Evolutionary conservation across 108 stramenopile genomes (phyloP).

Genomic region (Pseudonitzschia pungens): DNA sequence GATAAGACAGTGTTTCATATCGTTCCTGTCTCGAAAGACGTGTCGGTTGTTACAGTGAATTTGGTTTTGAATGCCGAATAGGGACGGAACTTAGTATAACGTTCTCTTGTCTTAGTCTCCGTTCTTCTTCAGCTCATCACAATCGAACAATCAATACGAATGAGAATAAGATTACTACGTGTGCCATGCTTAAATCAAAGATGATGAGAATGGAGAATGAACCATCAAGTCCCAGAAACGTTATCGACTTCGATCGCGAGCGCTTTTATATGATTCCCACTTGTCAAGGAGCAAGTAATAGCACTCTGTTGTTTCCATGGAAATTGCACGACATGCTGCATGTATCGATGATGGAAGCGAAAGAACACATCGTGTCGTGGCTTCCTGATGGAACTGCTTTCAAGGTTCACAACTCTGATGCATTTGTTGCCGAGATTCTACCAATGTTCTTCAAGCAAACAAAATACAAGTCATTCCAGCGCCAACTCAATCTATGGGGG

Average conservation of each 20-base stretch:
- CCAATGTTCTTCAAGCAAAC: conserved; percentile 36
- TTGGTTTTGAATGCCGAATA: no score
- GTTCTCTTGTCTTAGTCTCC: no score
- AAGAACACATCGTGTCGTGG: conserved; percentile 29
- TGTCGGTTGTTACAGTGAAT: no score
- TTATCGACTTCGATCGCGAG: neutral
- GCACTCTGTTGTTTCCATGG: conserved; percentile 27
- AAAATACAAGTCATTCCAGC: conserved; percentile 41
- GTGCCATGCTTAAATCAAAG: neutral
- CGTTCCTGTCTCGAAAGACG: no score
- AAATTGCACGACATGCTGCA: conserved; percentile 24
- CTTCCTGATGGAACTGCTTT: conserved; percentile 31
- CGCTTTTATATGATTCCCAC: neutral
- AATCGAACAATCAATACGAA: no score
- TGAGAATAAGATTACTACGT: no score
- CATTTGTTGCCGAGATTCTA: conserved; percentile 23
- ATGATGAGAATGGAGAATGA: neutral
- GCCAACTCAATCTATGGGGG: conserved; percentile 68
- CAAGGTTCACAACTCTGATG: conserved; percentile 26
- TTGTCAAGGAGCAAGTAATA: conserved; percentile 12
- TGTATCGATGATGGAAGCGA: neutral
- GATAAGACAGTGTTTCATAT: no score
- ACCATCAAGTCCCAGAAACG: conserved; percentile 4
- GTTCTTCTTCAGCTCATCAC: no score
- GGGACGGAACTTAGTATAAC: no score